Evolutionary conservation across 192 early-diverging fungal genomes (phyloP).

Genomic region (Coemansia aciculifera): DNA sequence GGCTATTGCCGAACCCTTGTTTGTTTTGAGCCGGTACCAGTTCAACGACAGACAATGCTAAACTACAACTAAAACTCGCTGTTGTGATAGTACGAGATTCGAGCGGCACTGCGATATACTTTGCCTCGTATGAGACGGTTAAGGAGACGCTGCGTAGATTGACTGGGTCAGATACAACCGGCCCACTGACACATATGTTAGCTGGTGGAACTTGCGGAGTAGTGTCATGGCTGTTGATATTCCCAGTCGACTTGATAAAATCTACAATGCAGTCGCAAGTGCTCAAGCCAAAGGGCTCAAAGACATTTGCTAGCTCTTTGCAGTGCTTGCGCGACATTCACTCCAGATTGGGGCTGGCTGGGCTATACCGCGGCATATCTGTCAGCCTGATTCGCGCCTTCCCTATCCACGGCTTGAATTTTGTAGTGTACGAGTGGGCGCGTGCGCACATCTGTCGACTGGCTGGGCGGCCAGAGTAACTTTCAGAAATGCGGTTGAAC

Average conservation of each 20-base stretch:
- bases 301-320: conserved; percentile 49
- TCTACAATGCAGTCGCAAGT: conserved; percentile 75
- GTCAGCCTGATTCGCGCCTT: conserved; percentile 76
- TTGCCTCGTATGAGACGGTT: conserved; percentile 68
- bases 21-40: background rate
- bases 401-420: conserved; percentile 82
- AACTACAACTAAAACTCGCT: background rate
- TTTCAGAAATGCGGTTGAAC: background rate
- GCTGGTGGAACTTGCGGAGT: conserved; percentile 78
- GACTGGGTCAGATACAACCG: conserved; percentile 50
- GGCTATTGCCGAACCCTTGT: background rate
- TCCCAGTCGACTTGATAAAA: conserved; percentile 77
- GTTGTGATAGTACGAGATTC: conserved; percentile 57
- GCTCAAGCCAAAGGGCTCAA: conserved; percentile 52
- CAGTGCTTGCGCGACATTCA: conserved; percentile 59
- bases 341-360: conserved; percentile 56
- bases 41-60: background rate
- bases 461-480: conserved; percentile 26
- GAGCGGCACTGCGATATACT: conserved; percentile 72
- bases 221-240: conserved; percentile 74
- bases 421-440: conserved; percentile 73
- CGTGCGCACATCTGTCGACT: conserved; percentile 42
- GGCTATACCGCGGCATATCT: conserved; percentile 72
- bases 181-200: conserved; percentile 71
- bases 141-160: conserved; percentile 49